Percentiles rank a stretch among this genome's conserved stretches.
Conservation (phyloP, 257 asterid genomes). For the Ajuga chamaepitys region DNA sequence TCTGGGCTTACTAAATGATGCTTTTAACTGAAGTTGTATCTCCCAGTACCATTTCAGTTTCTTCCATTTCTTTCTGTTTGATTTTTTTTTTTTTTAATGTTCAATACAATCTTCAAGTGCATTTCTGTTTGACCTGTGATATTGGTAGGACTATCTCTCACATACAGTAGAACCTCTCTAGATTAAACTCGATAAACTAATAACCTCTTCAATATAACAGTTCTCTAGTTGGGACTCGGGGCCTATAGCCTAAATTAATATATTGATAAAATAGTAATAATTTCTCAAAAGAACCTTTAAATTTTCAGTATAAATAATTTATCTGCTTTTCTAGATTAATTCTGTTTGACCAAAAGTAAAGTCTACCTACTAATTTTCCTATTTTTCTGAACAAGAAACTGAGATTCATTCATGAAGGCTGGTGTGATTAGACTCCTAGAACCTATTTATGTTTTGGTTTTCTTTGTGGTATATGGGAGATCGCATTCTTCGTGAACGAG, state of each 20-base stretch:
- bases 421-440: neutral
- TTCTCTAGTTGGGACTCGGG: no score
- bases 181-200: no score
- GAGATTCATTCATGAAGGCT: neutral
- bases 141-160: no score
- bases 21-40: neutral
- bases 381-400: neutral
- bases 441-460: neutral
- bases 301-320: neutral
- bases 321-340: neutral
- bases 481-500: no score
- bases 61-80: neutral
- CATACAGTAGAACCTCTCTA: no score
- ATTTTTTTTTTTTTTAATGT: neutral
- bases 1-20: neutral
- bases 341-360: constrained; percentile 4
- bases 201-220: no score
- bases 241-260: no score
- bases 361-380: neutral
- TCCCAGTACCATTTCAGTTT: neutral
- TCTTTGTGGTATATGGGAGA: neutral
- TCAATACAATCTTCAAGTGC: neutral
- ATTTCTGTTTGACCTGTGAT: neutral
- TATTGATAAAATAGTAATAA: no score
- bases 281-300: neutral